These are phyloP conservation scores for Lasiosphaeris hirsuta DNA, from an alignment of 495 filamentous ascomycete species.

Conservation along the genomic window DNA sequence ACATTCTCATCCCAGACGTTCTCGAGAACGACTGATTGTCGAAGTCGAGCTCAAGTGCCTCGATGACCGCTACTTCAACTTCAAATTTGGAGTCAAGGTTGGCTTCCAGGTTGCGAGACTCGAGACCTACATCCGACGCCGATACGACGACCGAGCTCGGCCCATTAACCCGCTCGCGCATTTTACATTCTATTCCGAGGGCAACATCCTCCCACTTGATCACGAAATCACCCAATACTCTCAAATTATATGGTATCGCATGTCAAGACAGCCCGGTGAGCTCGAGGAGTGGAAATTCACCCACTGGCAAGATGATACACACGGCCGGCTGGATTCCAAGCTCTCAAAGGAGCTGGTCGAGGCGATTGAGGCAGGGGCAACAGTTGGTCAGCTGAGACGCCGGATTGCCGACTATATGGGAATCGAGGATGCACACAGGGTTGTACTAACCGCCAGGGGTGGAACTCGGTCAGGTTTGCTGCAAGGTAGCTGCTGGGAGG, in stretches of 20 bases:
- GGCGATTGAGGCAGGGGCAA: slow-evolving; percentile 23
- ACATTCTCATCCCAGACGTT: neutral
- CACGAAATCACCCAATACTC: neutral
- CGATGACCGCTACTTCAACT: slow-evolving; percentile 11
- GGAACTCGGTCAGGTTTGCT: slow-evolving; percentile 30
- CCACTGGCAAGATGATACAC: slow-evolving; percentile 16
- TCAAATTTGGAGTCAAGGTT: neutral
- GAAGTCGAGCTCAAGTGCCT: slow-evolving; percentile 15
- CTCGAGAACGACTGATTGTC: neutral
- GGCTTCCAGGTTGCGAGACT: slow-evolving; percentile 8
- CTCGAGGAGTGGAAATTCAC: slow-evolving; percentile 22
- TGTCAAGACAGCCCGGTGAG: slow-evolving; percentile 9
- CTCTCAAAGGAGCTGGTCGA: slow-evolving; percentile 11
- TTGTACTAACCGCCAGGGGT: slow-evolving; percentile 28
- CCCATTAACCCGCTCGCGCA: slow-evolving; percentile 5
- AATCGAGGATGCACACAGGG: slow-evolving; percentile 23
- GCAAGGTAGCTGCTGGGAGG: slow-evolving; percentile 34
- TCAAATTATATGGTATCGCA: slow-evolving; percentile 20
- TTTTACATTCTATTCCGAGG: slow-evolving; percentile 13
- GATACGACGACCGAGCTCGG: neutral
- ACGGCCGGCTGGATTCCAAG: slow-evolving; percentile 9
- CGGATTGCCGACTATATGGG: slow-evolving; percentile 17
- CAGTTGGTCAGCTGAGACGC: slow-evolving; percentile 19
- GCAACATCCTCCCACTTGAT: slow-evolving; percentile 1
- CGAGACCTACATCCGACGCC: slow-evolving; percentile 9